These are phyloP conservation scores for Colletotrichum plurivorum DNA, from an alignment of 2,329 filamentous ascomycete genomes.

Conservation along the genomic window DNA sequence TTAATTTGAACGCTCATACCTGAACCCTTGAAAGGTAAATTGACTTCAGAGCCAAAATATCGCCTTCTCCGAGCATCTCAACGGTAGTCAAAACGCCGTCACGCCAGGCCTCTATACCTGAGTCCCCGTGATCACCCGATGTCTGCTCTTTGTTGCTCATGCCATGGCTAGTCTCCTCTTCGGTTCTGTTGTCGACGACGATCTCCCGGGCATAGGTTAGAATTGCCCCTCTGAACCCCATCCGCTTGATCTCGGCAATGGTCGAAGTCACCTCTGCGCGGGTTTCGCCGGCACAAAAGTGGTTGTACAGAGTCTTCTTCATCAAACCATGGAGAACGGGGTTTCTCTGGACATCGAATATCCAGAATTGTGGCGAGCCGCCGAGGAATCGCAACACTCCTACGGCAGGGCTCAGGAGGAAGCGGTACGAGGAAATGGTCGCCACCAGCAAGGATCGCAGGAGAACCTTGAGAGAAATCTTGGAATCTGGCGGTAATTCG, in stretches of 20 bases:
- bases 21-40: conserved; percentile 39
- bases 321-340: conserved; percentile 77
- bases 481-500: conserved; percentile 1
- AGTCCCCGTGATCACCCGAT: conserved; percentile 57
- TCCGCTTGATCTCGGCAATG: conserved; percentile 74
- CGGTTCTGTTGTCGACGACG: conserved; percentile 72
- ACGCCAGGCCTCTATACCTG: conserved; percentile 79
- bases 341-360: conserved; percentile 81
- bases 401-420: not conserved
- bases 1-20: not conserved
- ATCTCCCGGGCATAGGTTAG: conserved; percentile 88
- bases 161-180: conserved; percentile 58
- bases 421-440: not conserved
- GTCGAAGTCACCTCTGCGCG: conserved; percentile 76
- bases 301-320: conserved; percentile 88
- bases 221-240: conserved; percentile 88
- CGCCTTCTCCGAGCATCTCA: conserved; percentile 73
- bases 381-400: not conserved
- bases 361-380: not conserved
- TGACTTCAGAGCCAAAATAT: conserved; percentile 76
- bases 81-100: conserved; percentile 83
- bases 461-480: not conserved
- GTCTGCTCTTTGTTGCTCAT: conserved; percentile 62
- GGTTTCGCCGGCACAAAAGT: conserved; percentile 90
- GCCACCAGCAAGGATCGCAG: conserved; percentile 5